A percentile compares a stretch with the other conserved stretches of the same genome.
Conservation (phyloP, 306 rosid species). For the Malus sieversii region DNA sequence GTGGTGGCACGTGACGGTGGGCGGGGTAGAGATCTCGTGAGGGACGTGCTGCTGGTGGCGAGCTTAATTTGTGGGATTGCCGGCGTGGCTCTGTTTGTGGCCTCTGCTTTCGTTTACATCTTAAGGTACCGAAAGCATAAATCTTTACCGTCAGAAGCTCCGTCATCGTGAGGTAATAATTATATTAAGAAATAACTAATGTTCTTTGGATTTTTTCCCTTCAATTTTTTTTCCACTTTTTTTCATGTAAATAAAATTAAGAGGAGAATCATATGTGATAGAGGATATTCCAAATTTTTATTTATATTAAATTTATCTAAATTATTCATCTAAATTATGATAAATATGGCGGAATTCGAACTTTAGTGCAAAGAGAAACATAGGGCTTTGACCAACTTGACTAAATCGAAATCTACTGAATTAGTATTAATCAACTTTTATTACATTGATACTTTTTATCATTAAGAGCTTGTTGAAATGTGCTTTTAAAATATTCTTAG, state of each 20-base stretch:
- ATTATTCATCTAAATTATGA: too few species aligned
- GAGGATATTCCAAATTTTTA: not conserved
- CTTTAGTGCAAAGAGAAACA: too few species aligned
- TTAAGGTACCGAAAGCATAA: constrained; percentile 23
- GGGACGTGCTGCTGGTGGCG: constrained; percentile 40
- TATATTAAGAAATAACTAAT: not conserved
- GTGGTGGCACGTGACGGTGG: not conserved
- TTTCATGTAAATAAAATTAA: not conserved
- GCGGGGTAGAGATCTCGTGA: constrained; percentile 21
- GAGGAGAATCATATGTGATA: not conserved
- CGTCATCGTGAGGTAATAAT: not conserved
- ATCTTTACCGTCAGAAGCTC: not conserved
- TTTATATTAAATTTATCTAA: too few species aligned
- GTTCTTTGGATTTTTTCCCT: not conserved
- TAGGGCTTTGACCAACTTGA: too few species aligned
- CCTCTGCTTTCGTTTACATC: constrained; percentile 41
- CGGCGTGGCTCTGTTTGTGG: constrained; percentile 69
- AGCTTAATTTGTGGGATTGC: constrained; percentile 66
- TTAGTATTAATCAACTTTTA: too few species aligned
- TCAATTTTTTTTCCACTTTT: not conserved
- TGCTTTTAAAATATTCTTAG: too few species aligned
- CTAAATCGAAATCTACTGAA: too few species aligned
- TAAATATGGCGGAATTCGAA: too few species aligned
- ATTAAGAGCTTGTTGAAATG: too few species aligned
- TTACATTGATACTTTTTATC: too few species aligned